Base-by-base conservation (phyloP, 371 early-diverging fungal genomes). In the Mortierella sp. region DNA sequence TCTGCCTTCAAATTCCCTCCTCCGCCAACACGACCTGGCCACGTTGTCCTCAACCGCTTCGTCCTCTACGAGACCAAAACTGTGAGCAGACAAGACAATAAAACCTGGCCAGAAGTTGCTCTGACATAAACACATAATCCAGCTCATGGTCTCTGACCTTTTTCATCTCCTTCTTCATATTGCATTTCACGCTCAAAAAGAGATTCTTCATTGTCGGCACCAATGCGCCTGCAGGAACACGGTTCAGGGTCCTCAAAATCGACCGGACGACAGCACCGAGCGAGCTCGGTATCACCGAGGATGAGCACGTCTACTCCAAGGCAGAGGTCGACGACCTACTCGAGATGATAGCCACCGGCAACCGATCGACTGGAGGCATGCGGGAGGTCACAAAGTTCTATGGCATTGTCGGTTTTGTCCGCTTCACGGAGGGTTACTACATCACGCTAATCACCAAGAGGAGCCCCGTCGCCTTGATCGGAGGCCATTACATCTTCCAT, bases 401-500 rank as follows among this genome's bases (percentile, higher is more conserved):
- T 73, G 95, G 95, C 4, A 91, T 96, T 44, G 88, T 95, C 29
- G 93, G 93, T 0, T 97, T 99, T 88, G 91, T 98, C 9, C 88
- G 93, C 26, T 98, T 98, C 84, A 93, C 96, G 7, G 96, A 96
- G 70, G 97, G 97, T 0, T 96, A 94, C 87, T 99, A 98, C 81
- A 91, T 98, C 73, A 92, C 94, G 24, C 85, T 98, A n/a, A 93
- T 98, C 66, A 97, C 96, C 2, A 94, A 94, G 40, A 83, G 95
- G 24, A 91, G 91, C 37, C 94, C 95, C n/a, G 97, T 98, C 1
- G 98, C 98, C 0, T 73, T 97, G 41, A 86, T 98, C 13, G 98
- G 98, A n/a, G 98, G 98, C 0, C 97, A 98, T 79, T 95, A 95
- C 77, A 89, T 99, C 11, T 97, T 97, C 81, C 98, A 98, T 71